phyloP scores from a whole-genome alignment of 306 rosid species.

The Inga oerstediana region DNA sequence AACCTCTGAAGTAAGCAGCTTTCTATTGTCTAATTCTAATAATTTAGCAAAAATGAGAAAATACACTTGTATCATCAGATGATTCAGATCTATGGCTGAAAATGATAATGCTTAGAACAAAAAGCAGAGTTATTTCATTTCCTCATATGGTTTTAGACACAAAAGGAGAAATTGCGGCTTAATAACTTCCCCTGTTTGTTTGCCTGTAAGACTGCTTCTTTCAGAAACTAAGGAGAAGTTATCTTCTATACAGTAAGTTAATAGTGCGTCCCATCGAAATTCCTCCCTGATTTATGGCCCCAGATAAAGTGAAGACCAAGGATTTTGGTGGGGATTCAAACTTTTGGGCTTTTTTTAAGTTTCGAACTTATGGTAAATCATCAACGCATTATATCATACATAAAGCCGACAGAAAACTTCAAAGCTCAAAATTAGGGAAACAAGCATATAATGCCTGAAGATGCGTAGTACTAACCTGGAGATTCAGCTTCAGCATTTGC shows the following conservation, averaged over 20 bases:
- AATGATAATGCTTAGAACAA: not conserved
- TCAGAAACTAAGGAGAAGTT: slow-evolving; percentile 27
- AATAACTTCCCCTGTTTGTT: slow-evolving; percentile 17
- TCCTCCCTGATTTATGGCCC: slow-evolving; percentile 9
- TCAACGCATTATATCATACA: slow-evolving; percentile 16
- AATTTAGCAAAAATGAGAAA: slow-evolving; percentile 10
- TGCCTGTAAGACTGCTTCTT: slow-evolving; percentile 27
- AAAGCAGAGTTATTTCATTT: not conserved
- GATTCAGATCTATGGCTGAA: not conserved
- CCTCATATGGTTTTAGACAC: not conserved
- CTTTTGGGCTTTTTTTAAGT: slow-evolving; percentile 13
- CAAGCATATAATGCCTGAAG: not conserved
- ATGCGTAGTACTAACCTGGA: slow-evolving; percentile 56
- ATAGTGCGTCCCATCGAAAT: not conserved
- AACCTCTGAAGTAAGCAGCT: not conserved
- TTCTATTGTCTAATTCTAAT: slow-evolving; percentile 13
- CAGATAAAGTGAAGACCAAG: slow-evolving; percentile 7
- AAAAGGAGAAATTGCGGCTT: not conserved
- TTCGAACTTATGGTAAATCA: slow-evolving; percentile 29
- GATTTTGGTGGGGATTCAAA: slow-evolving; percentile 27
- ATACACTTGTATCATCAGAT: slow-evolving; percentile 21
- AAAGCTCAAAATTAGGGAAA: not conserved
- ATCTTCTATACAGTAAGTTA: not conserved
- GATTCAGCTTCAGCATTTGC: slow-evolving; percentile 66
- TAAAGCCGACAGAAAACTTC: slow-evolving; percentile 17